phyloP scores from a whole-genome alignment of 192 early-diverging fungal genomes.

The Helicostylum pulchrum region DNA sequence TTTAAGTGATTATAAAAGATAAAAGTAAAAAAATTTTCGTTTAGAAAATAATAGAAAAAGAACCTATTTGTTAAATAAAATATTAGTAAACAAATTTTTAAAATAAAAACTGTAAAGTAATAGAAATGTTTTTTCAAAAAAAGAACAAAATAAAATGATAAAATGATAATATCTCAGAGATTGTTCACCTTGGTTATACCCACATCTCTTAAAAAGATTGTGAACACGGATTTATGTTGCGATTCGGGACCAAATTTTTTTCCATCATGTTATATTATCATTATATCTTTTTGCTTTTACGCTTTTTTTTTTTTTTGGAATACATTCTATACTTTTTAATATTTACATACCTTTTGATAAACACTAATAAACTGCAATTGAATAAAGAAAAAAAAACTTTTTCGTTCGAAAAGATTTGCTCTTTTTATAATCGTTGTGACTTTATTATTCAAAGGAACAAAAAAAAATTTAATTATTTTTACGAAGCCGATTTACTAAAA shows the following conservation, averaged over 20 bases:
- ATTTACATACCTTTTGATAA: not conserved
- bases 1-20: too few relatives aligned
- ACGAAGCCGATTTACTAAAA: slow-evolving; percentile 16
- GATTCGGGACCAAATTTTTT: slow-evolving; percentile 15
- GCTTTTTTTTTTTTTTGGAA: not conserved
- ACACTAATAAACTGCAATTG: not conserved
- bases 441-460: not conserved
- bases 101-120: too few relatives aligned
- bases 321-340: not conserved
- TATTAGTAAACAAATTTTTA: too few relatives aligned
- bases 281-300: not conserved
- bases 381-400: not conserved
- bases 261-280: slow-evolving; percentile 12
- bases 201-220: slow-evolving; percentile 15
- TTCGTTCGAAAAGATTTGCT: not conserved
- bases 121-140: too few relatives aligned
- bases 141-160: too few relatives aligned
- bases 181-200: slow-evolving; percentile 14
- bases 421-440: not conserved
- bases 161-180: slow-evolving; percentile 23
- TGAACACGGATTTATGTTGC: slow-evolving; percentile 6
- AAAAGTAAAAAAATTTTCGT: too few relatives aligned
- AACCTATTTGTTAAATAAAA: too few relatives aligned
- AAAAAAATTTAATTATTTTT: not conserved
- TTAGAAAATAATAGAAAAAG: too few relatives aligned